These are phyloP conservation scores for Taphrina pruni DNA, from an alignment of 1,139 yeast species.

Conservation along the genomic window DNA sequence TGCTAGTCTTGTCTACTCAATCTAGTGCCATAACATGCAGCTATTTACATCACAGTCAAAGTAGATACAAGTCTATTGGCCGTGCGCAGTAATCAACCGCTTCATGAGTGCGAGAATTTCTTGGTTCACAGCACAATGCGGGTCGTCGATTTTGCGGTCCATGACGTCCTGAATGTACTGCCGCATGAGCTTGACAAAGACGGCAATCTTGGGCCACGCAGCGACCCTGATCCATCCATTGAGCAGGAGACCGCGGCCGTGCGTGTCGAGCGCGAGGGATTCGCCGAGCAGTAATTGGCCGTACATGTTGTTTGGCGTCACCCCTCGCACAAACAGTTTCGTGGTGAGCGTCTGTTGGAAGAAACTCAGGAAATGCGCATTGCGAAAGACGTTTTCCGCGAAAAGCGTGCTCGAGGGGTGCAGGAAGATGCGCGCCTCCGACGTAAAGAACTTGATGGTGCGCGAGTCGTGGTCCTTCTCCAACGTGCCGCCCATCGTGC, in stretches of 20 bases:
- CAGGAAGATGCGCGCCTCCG: slow-evolving; percentile 64
- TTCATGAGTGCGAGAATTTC: slow-evolving; percentile 16
- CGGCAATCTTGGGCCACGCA: slow-evolving; percentile 95
- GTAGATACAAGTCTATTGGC: slow-evolving; percentile 9
- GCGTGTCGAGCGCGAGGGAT: slow-evolving; percentile 67
- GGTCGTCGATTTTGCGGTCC: slow-evolving; percentile 27
- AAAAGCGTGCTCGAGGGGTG: slow-evolving; percentile 84
- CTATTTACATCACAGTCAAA: too few species aligned
- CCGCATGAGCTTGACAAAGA: slow-evolving; percentile 73
- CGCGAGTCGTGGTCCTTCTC: slow-evolving; percentile 84
- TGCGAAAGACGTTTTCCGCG: slow-evolving; percentile 52
- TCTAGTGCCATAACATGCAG: too few species aligned
- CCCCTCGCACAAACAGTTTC: slow-evolving; percentile 71
- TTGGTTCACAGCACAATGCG: slow-evolving; percentile 3
- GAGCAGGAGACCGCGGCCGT: slow-evolving; percentile 56
- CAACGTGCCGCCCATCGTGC: slow-evolving; percentile 76
- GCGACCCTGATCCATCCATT: slow-evolving; percentile 83
- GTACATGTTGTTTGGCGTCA: slow-evolving; percentile 77
- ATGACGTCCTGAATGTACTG: slow-evolving; percentile 31
- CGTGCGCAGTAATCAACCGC: slow-evolving; percentile 25
- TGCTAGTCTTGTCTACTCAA: too few species aligned
- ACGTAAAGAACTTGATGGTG: slow-evolving; percentile 63
- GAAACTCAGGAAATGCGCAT: slow-evolving; percentile 51
- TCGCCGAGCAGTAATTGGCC: slow-evolving; percentile 83
- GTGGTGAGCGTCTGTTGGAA: slow-evolving; percentile 59